A percentile compares a stretch with the other conserved stretches of the same genome.
Evolutionary conservation across 73 alveolate species (phyloP).

Genomic region (Tetrahymena borealis): DNA sequence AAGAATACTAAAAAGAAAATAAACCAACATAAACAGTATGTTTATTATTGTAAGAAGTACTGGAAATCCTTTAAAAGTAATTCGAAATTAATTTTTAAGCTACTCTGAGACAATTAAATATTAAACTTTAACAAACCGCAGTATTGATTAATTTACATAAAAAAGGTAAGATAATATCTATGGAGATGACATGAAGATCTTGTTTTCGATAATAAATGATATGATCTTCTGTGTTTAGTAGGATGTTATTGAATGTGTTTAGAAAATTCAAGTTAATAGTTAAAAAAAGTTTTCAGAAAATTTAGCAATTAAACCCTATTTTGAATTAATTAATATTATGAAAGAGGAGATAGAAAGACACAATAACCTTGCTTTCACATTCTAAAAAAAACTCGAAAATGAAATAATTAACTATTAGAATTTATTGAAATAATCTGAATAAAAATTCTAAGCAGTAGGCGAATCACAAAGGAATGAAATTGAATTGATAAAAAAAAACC

Average conservation of each 20-base stretch:
- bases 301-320: background rate
- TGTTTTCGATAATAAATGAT: background rate
- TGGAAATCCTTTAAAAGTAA: background rate
- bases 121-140: too few species aligned
- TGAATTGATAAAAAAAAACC: background rate
- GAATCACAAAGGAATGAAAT: background rate
- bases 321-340: background rate
- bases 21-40: background rate
- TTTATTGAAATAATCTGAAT: background rate
- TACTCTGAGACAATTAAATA: background rate
- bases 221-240: background rate
- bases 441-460: background rate
- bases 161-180: background rate
- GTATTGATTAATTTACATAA: background rate
- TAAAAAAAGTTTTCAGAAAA: background rate
- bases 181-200: background rate
- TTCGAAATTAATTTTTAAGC: background rate
- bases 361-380: background rate
- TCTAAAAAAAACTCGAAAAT: background rate
- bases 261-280: background rate
- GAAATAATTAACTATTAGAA: background rate
- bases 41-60: background rate
- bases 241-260: background rate
- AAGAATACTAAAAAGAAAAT: background rate
- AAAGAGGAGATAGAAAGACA: background rate